phyloP scores from a whole-genome alignment of 495 filamentous ascomycete genomes.

The Aspergillus sparsus region DNA sequence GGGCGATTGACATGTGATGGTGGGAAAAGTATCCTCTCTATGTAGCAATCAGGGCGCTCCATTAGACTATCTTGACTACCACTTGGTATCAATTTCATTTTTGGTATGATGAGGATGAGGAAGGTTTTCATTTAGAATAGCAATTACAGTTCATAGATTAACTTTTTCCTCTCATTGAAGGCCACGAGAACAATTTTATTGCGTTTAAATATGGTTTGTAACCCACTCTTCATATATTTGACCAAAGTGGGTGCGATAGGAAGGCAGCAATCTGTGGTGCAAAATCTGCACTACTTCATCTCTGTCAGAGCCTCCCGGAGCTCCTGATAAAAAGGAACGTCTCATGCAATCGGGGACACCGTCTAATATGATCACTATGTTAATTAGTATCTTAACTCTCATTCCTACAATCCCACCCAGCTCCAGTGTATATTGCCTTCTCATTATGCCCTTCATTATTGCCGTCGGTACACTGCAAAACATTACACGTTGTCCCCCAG shows the following conservation, averaged over 20 bases:
- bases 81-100: too few species aligned
- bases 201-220: neutral
- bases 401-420: neutral
- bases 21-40: conserved; percentile 21
- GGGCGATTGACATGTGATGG: conserved; percentile 23
- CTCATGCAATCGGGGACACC: too few species aligned
- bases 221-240: neutral
- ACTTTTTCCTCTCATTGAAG: too few species aligned
- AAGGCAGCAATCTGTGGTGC: neutral
- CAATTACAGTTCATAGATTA: too few species aligned
- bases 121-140: too few species aligned
- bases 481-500: too few species aligned
- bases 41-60: neutral
- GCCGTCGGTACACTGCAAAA: too few species aligned
- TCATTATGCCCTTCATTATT: neutral
- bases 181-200: too few species aligned
- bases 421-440: neutral
- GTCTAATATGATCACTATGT: neutral
- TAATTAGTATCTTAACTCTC: neutral
- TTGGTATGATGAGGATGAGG: too few species aligned
- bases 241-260: neutral
- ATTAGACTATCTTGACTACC: too few species aligned
- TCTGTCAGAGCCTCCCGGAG: neutral
- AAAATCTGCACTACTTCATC: neutral
- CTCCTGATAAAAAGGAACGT: too few species aligned